Evolutionary conservation across 306 rosid genomes (phyloP).

Genomic region (Amphicarpaea edgeworthii): DNA sequence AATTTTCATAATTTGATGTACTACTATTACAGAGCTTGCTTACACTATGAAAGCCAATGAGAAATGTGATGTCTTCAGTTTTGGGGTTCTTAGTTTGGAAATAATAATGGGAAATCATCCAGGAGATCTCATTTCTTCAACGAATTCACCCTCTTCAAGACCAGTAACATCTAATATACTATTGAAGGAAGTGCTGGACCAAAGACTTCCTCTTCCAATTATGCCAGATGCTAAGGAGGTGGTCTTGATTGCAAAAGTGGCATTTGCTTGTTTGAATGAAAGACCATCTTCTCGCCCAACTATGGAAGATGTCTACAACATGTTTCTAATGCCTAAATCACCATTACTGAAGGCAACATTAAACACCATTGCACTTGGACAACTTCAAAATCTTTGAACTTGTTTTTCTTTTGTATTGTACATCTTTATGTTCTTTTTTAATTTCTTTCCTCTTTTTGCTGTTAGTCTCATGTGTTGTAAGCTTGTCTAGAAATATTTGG

Average conservation of each 20-base stretch:
- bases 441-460: no score
- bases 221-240: conserved; percentile 39
- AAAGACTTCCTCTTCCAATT: conserved; percentile 37
- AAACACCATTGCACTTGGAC: conserved; percentile 35
- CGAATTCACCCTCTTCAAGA: conserved; percentile 13
- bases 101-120: conserved; percentile 48
- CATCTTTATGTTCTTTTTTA: no score
- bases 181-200: conserved; percentile 44
- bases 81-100: conserved; percentile 44
- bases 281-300: conserved; percentile 41
- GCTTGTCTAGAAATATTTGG: no score
- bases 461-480: no score
- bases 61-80: conserved; percentile 44
- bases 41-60: conserved; percentile 41
- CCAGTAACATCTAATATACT: background rate
- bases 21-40: conserved; percentile 36
- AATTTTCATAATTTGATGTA: background rate
- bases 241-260: conserved; percentile 34
- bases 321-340: conserved; percentile 40
- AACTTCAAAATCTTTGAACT: conserved; percentile 25
- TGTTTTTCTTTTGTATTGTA: no score
- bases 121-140: conserved; percentile 30
- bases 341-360: background rate
- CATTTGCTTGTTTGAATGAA: conserved; percentile 46
- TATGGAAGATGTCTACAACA: conserved; percentile 43